Conservation (phyloP, 371 early-diverging fungal species). For the Mucor velutinosus region DNA sequence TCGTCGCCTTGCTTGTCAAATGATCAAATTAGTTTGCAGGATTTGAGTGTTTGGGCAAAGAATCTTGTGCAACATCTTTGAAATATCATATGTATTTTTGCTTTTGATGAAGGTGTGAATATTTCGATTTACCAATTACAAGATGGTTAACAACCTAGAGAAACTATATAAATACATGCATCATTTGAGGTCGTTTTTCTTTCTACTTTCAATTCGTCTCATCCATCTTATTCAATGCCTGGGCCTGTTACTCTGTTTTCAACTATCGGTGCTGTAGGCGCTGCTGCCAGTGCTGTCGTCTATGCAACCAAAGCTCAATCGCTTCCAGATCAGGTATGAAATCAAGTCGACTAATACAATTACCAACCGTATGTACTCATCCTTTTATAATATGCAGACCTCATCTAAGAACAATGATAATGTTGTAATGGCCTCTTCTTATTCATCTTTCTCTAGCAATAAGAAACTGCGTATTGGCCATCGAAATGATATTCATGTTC, state of each 20-base stretch:
- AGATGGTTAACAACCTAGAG: background rate
- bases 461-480: background rate
- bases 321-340: background rate
- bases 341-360: background rate
- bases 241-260: background rate
- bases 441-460: background rate
- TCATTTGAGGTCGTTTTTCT: background rate
- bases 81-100: background rate
- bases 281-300: background rate
- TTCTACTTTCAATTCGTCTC: background rate
- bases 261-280: background rate
- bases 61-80: background rate
- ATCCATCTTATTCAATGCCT: background rate
- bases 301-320: background rate
- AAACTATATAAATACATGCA: background rate
- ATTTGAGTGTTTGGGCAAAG: too few species aligned
- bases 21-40: too few species aligned
- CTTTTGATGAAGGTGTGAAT: background rate
- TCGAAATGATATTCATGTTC: constrained; percentile 1
- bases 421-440: background rate
- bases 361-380: background rate
- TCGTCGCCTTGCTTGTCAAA: too few species aligned
- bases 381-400: background rate
- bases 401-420: background rate
- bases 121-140: background rate